phyloP scores from a whole-genome alignment of 345 rosid species.

The Laguncularia racemosa region DNA sequence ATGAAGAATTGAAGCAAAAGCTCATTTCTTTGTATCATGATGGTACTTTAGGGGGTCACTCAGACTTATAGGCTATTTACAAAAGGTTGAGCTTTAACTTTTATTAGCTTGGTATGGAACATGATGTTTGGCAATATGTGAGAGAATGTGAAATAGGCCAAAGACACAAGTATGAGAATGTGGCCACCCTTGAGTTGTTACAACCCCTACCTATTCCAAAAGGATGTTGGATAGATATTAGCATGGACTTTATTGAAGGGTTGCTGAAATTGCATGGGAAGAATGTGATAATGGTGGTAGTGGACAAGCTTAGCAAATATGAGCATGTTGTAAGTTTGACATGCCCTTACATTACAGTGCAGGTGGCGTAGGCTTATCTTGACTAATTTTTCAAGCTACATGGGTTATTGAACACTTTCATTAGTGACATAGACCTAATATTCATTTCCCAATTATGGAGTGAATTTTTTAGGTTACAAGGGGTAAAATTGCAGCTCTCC shows the following conservation, averaged over 20 bases:
- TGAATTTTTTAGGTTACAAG: background rate
- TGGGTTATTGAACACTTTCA: background rate
- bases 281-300: background rate
- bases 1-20: background rate
- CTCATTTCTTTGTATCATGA: background rate
- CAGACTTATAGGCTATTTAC: background rate
- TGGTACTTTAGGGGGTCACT: background rate
- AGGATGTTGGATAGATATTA: background rate
- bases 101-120: background rate
- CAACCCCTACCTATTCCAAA: background rate
- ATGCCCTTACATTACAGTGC: background rate
- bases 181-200: no score
- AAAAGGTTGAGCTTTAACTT: background rate
- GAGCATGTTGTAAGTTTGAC: background rate
- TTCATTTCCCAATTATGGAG: background rate
- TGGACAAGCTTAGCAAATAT: background rate
- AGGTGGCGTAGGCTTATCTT: background rate
- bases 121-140: background rate
- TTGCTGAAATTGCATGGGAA: background rate
- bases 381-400: slow-evolving; percentile 1
- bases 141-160: background rate
- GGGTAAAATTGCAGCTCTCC: background rate
- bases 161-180: no score
- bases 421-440: no score
- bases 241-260: background rate